These are phyloP conservation scores for Xylaria longipes DNA, from an alignment of 495 filamentous ascomycete species.

Conservation along the genomic window DNA sequence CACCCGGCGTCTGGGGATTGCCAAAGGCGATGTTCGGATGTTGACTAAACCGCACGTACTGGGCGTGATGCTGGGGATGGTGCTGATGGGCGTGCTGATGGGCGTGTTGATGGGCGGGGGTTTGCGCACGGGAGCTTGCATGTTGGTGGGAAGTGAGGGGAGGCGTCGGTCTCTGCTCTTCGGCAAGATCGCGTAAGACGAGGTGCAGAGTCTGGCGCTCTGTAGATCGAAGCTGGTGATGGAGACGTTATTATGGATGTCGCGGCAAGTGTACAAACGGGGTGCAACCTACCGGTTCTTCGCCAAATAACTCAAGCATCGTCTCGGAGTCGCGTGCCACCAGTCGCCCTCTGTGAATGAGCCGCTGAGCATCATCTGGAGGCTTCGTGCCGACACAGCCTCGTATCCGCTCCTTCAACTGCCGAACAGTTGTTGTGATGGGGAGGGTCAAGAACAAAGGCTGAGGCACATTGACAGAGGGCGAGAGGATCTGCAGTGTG, in stretches of 20 bases:
- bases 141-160: slow-evolving; percentile 25
- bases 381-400: slow-evolving; percentile 61
- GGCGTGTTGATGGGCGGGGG: background rate
- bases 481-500: slow-evolving; percentile 69
- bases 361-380: slow-evolving; percentile 60
- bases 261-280: background rate
- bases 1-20: slow-evolving; percentile 30
- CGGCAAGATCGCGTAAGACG: slow-evolving; percentile 57
- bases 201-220: slow-evolving; percentile 66
- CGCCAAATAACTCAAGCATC: slow-evolving; percentile 63
- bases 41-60: slow-evolving; percentile 27
- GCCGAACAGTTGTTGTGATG: slow-evolving; percentile 61
- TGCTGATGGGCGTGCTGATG: background rate
- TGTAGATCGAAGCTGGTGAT: slow-evolving; percentile 51
- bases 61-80: slow-evolving; percentile 25
- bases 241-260: slow-evolving; percentile 23
- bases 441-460: slow-evolving; percentile 62
- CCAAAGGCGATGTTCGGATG: slow-evolving; percentile 30
- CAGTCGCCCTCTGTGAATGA: slow-evolving; percentile 71
- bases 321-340: slow-evolving; percentile 60
- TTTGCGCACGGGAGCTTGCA: slow-evolving; percentile 12
- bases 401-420: slow-evolving; percentile 67
- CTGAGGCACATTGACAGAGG: slow-evolving; percentile 61
- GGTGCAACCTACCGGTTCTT: slow-evolving; percentile 57
- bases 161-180: slow-evolving; percentile 33